Evolutionary conservation across 2,329 filamentous ascomycete genomes (phyloP).

Genomic region (Lecanicillium sp.): DNA sequence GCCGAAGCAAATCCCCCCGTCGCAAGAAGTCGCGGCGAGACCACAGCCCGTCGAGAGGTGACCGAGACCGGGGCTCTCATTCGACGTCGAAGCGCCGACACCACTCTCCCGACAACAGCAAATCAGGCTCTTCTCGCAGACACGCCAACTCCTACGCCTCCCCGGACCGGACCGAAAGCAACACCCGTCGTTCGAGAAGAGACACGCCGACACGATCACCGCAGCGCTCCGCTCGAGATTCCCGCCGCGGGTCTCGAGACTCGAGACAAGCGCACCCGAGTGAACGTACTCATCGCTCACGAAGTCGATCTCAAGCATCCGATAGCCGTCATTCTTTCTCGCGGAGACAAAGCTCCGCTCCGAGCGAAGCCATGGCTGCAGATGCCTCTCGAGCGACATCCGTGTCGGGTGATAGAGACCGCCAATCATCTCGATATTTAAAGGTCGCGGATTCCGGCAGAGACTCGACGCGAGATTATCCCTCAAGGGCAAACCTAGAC

Average conservation of each 20-base stretch:
- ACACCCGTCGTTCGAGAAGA: slow-evolving; percentile 17
- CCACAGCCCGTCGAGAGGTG: slow-evolving; percentile 34
- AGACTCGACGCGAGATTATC: slow-evolving; percentile 27
- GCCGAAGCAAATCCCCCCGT: slow-evolving; percentile 35
- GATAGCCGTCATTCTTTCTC: slow-evolving; percentile 19
- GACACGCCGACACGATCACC: slow-evolving; percentile 24
- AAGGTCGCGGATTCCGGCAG: slow-evolving; percentile 27
- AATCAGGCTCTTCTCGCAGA: slow-evolving; percentile 25
- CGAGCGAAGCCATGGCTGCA: slow-evolving; percentile 27
- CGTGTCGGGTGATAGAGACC: slow-evolving; percentile 32
- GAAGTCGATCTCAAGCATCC: slow-evolving; percentile 21
- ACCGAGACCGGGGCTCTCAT: slow-evolving; percentile 35
- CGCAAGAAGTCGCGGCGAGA: slow-evolving; percentile 35
- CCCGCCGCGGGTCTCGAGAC: slow-evolving; percentile 22
- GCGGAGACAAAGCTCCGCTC: slow-evolving; percentile 9
- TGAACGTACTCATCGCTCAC: slow-evolving; percentile 20
- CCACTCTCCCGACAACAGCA: slow-evolving; percentile 28
- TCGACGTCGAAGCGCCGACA: slow-evolving; percentile 25
- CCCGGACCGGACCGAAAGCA: slow-evolving; percentile 20
- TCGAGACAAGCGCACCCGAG: slow-evolving; percentile 18
- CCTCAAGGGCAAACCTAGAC: slow-evolving; percentile 45
- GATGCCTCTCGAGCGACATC: slow-evolving; percentile 31
- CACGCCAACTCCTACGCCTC: slow-evolving; percentile 25
- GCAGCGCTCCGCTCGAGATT: slow-evolving; percentile 20
- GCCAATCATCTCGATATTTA: slow-evolving; percentile 25